These are phyloP conservation scores for Lichtheimia ornata DNA, from an alignment of 371 early-diverging fungal genomes.

Conservation along the genomic window DNA sequence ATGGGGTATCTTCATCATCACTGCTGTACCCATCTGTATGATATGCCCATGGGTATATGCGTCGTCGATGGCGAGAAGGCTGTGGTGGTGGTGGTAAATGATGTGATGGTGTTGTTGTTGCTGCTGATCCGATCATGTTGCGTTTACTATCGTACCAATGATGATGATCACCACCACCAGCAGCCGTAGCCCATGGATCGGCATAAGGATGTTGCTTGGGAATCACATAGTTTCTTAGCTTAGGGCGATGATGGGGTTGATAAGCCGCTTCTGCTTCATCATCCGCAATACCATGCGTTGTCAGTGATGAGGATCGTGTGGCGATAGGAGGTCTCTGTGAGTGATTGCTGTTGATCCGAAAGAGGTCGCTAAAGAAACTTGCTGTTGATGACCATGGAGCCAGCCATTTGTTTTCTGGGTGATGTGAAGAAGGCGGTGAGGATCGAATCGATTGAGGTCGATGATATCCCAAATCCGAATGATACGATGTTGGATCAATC, in stretches of 20 bases:
- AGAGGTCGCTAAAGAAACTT: slow-evolving; percentile 16
- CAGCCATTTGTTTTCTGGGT: neutral
- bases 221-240: slow-evolving; percentile 31
- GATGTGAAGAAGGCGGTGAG: slow-evolving; percentile 5
- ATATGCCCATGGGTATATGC: slow-evolving; percentile 16
- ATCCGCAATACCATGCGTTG: neutral
- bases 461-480: slow-evolving; percentile 9
- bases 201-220: slow-evolving; percentile 16
- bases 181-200: slow-evolving; percentile 5
- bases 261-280: slow-evolving; percentile 6
- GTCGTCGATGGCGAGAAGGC: slow-evolving; percentile 2
- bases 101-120: neutral
- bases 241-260: slow-evolving; percentile 22
- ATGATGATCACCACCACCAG: slow-evolving; percentile 3
- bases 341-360: slow-evolving; percentile 6
- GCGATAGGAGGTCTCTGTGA: slow-evolving; percentile 11
- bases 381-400: slow-evolving; percentile 3
- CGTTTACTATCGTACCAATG: slow-evolving; percentile 18
- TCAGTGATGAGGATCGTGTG: neutral
- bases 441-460: slow-evolving; percentile 30
- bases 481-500: slow-evolving; percentile 9
- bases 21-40: slow-evolving; percentile 41
- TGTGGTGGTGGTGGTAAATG: neutral
- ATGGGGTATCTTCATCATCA: slow-evolving; percentile 44
- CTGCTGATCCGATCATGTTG: too few relatives aligned